Evolutionary conservation across 768 basidiomycete genomes (phyloP), one percentile per base, ranked within the genome.

Genomic region (Pulveroboletus sp.): DNA sequence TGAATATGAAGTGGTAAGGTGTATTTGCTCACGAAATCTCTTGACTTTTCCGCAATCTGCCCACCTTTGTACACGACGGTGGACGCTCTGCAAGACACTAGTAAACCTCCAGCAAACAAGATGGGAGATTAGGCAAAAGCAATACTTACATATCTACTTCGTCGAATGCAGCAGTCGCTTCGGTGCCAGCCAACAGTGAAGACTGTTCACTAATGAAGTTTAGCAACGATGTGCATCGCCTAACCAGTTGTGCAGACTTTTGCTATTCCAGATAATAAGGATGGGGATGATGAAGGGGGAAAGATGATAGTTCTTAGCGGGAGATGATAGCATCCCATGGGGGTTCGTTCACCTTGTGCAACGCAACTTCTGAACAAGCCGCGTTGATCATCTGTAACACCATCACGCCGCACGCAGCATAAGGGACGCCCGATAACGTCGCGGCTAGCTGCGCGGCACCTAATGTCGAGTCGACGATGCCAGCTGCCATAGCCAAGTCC

Each of bases 61-160:
- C 69, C 72, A 79, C 51, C 54, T 64, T 48, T 60, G 62, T 26
- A 77, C 56, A 17, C 75, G 69, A 38, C 57, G 67, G 30, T 68
- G 64, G 26, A 80, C 72, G 39, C 39, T 69, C 49, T 67, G 65
- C 1, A 80, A 63, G 21, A 74, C 68, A n/a, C 79, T 81, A 35
- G 18, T 39, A 32, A 9, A 12, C 8, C 18, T 40, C 6, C 26
- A 17, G 36, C 43, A 15, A 46, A 41, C 12, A 6, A 46, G 54
- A 11, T 2, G 32, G 6, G 38, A 11, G 6, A 21, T 15, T 3
- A 21, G 17, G 32, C 2, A 0, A n/a, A 28, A 47, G 17, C 35
- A 30, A 28, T 5, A 60, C 76, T 53, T 61, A 80, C 79, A 58
- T 64, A 52, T 69, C 67, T 27, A 74, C 67, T 49, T 79, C 71